phyloP scores from a whole-genome alignment of 352 stramenopile species.

The Pythium scleroteichum region DNA sequence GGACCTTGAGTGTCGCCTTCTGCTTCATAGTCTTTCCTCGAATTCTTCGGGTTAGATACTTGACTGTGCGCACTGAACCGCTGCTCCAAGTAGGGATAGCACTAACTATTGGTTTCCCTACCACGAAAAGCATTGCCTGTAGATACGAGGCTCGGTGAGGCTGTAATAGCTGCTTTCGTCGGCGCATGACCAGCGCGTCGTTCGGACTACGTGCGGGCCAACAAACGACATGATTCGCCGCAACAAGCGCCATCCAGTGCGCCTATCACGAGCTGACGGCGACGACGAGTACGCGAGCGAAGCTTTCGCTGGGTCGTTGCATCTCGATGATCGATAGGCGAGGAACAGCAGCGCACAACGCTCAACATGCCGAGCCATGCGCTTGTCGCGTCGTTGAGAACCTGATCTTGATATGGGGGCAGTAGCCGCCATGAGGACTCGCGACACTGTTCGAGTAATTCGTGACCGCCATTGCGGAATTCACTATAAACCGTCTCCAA shows the following conservation, averaged over 20 bases:
- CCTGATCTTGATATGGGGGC: not conserved
- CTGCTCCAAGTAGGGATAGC: too few species aligned
- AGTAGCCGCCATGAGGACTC: not conserved
- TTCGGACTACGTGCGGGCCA: not conserved
- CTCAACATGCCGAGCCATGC: not conserved
- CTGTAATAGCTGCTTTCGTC: too few species aligned
- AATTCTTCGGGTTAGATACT: too few species aligned
- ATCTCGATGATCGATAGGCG: too few species aligned
- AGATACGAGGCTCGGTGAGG: too few species aligned
- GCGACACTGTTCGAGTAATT: not conserved
- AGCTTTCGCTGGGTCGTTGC: too few species aligned
- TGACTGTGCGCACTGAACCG: too few species aligned
- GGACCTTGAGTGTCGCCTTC: too few species aligned
- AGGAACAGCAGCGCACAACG: not conserved
- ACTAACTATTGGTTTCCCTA: not conserved
- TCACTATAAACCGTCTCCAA: not conserved
- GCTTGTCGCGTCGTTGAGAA: not conserved
- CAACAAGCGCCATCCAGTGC: not conserved
- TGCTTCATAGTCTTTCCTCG: too few species aligned
- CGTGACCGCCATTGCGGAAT: not conserved
- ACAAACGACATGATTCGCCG: not conserved
- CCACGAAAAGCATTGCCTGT: not conserved
- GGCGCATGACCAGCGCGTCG: not conserved
- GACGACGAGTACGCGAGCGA: too few species aligned
- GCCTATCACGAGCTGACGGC: too few species aligned